Evolutionary conservation across 345 rosid species (phyloP).

Genomic region (Melaleuca quinquenervia): DNA sequence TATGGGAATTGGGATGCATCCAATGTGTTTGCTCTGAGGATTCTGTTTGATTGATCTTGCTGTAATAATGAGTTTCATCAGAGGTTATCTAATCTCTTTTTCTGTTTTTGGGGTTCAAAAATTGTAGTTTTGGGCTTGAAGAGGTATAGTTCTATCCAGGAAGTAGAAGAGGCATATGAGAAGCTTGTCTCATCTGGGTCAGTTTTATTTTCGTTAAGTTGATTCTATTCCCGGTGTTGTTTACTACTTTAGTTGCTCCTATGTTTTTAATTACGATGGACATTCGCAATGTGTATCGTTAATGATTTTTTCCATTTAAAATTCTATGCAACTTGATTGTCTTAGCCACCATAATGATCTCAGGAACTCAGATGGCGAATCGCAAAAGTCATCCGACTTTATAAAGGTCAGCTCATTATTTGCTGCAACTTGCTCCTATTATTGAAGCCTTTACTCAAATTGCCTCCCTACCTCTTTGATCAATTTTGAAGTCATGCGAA

Average conservation of each 20-base stretch:
- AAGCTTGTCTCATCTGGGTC: constrained; percentile 55
- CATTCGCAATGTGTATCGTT: not conserved
- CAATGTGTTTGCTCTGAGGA: not conserved
- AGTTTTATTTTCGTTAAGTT: not conserved
- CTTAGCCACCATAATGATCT: not conserved
- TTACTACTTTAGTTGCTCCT: not conserved
- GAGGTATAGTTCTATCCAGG: constrained; percentile 42
- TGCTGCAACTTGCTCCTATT: not conserved
- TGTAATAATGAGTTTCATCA: not conserved
- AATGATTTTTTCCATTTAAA: not conserved
- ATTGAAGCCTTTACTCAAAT: not conserved
- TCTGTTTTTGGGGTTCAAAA: not conserved
- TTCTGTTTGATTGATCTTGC: not conserved
- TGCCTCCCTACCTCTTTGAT: not conserved
- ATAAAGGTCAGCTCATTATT: constrained; percentile 39
- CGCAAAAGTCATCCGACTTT: constrained; percentile 34
- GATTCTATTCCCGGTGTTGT: not conserved
- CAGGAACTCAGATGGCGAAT: constrained; percentile 50
- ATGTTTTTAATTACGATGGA: not conserved
- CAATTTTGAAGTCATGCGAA: not conserved
- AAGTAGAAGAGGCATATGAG: constrained; percentile 61
- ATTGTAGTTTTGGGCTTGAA: constrained; percentile 50
- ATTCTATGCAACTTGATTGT: not conserved
- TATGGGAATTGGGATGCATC: not conserved
- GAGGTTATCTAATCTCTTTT: not conserved